phyloP scores from a whole-genome alignment of 1,139 yeast species.

The Saccharomycopsis crataegensis region DNA sequence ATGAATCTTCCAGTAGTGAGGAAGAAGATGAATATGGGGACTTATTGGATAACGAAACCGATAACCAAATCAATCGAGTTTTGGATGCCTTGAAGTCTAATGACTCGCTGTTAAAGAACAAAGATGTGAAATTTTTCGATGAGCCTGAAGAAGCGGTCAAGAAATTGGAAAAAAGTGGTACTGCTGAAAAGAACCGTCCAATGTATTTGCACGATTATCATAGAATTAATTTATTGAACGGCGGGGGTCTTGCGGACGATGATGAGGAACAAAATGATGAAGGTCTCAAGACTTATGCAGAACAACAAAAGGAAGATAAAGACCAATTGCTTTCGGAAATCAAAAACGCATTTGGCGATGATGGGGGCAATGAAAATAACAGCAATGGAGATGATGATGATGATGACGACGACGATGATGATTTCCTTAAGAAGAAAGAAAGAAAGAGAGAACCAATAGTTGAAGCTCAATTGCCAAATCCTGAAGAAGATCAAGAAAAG shows the following conservation, averaged over 20 bases:
- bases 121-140: constrained; percentile 61
- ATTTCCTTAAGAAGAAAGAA: constrained; percentile 51
- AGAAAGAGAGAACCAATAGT: constrained; percentile 29
- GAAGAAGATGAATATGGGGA: constrained; percentile 94
- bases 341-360: constrained; percentile 49
- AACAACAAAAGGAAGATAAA: constrained; percentile 72
- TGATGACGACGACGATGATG: constrained; percentile 47
- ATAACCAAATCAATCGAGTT: constrained; percentile 68
- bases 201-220: constrained; percentile 89
- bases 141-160: constrained; percentile 42
- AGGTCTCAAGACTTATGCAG: constrained; percentile 45
- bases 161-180: constrained; percentile 20
- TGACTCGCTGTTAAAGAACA: constrained; percentile 60
- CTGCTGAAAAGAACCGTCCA: constrained; percentile 55
- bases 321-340: constrained; percentile 67
- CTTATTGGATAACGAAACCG: constrained; percentile 78
- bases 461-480: constrained; percentile 54
- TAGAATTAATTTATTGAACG: constrained; percentile 66
- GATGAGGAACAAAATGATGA: constrained; percentile 33
- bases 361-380: constrained; percentile 33
- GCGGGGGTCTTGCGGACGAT: constrained; percentile 46
- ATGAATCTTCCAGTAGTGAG: constrained; percentile 35
- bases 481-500: constrained; percentile 52
- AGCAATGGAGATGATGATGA: constrained; percentile 38
- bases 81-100: constrained; percentile 60